Evolutionary conservation across 768 basidiomycete species (phyloP).

Genomic region (Tremella yokohamensis): DNA sequence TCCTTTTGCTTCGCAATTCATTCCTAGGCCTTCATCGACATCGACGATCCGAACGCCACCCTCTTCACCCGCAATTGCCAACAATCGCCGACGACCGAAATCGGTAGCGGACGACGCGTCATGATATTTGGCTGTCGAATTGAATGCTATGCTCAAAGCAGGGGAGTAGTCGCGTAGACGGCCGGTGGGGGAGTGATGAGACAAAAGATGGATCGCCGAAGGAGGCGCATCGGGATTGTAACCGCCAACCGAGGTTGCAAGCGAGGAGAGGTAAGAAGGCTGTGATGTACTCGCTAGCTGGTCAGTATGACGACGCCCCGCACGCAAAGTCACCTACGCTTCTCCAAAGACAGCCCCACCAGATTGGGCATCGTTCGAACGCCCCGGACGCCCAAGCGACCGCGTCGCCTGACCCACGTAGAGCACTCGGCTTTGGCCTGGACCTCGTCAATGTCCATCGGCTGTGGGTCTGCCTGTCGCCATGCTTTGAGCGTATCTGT

Average conservation of each 20-base stretch:
- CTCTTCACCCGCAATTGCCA: conserved; percentile 43
- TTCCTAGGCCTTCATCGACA: conserved; percentile 36
- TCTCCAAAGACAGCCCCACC: too few species aligned
- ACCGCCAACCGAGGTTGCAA: conserved; percentile 1
- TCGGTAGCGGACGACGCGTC: conserved; percentile 19
- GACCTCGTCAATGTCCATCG: too few species aligned
- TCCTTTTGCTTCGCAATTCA: conserved; percentile 36
- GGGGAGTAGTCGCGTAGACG: conserved; percentile 38
- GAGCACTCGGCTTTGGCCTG: too few species aligned
- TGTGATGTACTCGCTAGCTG: background rate
- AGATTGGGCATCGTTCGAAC: too few species aligned
- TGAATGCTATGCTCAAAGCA: conserved; percentile 32
- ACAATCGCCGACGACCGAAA: conserved; percentile 22
- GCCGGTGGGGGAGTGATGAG: conserved; percentile 33
- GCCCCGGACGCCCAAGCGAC: too few species aligned
- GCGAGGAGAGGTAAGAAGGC: conserved; percentile 3
- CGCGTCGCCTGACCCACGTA: too few species aligned
- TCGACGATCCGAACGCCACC: conserved; percentile 40
- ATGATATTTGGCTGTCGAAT: conserved; percentile 25
- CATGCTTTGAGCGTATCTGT: too few species aligned
- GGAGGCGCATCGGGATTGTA: conserved; percentile 12
- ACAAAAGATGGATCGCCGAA: conserved; percentile 33
- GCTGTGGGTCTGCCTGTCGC: too few species aligned
- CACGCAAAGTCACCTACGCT: too few species aligned
- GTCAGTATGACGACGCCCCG: too few species aligned